Evolutionary conservation across 352 stramenopile species (phyloP), one percentile per base, ranked within the genome.

Genomic region (Blastocystis sp.): DNA sequence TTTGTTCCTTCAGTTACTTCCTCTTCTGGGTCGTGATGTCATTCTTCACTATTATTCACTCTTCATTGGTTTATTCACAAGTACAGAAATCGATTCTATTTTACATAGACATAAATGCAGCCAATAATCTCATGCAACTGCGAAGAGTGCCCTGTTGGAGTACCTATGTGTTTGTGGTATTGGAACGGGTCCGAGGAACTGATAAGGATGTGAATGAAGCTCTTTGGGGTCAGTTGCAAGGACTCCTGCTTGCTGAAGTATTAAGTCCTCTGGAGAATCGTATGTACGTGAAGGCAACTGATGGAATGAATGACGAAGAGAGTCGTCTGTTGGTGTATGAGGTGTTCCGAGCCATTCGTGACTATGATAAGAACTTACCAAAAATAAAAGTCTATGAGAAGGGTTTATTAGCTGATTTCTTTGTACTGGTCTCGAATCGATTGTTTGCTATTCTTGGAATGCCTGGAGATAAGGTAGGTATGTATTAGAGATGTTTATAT

Each of bases 1-100:
- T 30, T 51, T 84, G 9, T 84, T 84, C 56, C 53, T 84, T 19
- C 73, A 84, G 73, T 24, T 84, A 51, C 73, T 84, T 30, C 53
- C 73, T 51, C 35, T 62, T 5, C 13, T 84, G n/a, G 33, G 22
- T 1, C 30, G 1, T 51, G 6, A 42, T 33, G 13, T 27, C 6
- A 68, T 84, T 57, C 11, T 22, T 9, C 58, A 84, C 44, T 84
- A 84, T 42, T 84, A 69, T 35, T 37, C 73, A 11, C 19, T 68
- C 1, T 84, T 84, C 48, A 64, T 69, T 19, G n/a, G 27, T 66
- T 57, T 84, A 35, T 84, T 84, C 48, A 54, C 73, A 22, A 84
- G 64, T 76, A n/a, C n/a, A 44, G 19, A 24, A 27, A 22, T 15
- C 7, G 24, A 33, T 22, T n/a, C 11, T 1, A 13, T 44, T 37